Evolutionary conservation across 495 filamentous ascomycete genomes (phyloP), one percentile per base, ranked within the genome.

Genomic region (Mycothermus thermophilus): DNA sequence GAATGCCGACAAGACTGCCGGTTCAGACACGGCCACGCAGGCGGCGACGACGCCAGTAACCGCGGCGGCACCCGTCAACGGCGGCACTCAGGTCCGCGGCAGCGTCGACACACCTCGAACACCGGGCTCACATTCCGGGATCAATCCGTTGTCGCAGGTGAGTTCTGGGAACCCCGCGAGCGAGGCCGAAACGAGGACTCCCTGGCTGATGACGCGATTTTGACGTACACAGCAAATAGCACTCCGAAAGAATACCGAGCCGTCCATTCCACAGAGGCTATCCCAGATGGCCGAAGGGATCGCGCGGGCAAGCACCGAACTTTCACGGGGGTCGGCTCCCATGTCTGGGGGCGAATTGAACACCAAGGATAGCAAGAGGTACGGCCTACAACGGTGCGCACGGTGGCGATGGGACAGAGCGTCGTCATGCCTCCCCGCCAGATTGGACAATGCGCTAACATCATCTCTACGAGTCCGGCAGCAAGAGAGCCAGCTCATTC

Each of bases 401-500:
- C n/a, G n/a, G n/a, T n/a, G n/a, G n/a, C n/a, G n/a, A n/a, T n/a
- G n/a, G n/a, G n/a, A n/a, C n/a, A n/a, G n/a, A n/a, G n/a, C n/a
- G n/a, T n/a, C n/a, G n/a, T n/a, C n/a, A n/a, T n/a, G n/a, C n/a
- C n/a, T n/a, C n/a, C n/a, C n/a, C n/a, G n/a, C n/a, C n/a, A n/a
- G n/a, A n/a, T 7, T 13, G 19, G 9, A 27, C 13, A 19, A 9
- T n/a, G n/a, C n/a, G n/a, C n/a, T n/a, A n/a, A n/a, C n/a, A n/a
- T n/a, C n/a, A n/a, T n/a, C n/a, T n/a, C n/a, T n/a, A n/a, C n/a
- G n/a, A n/a, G n/a, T n/a, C n/a, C 26, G 20, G 19, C 37, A 39
- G 39, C 41, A 93, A 77, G 60, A 93, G 87, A 59, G 81, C 81
- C 5, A 76, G 80, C 19, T 93, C 84, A 10, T 93, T 99, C 50